These are phyloP conservation scores for Sporothrix inflata DNA, from an alignment of 2,329 filamentous ascomycete species.

Conservation along the genomic window DNA sequence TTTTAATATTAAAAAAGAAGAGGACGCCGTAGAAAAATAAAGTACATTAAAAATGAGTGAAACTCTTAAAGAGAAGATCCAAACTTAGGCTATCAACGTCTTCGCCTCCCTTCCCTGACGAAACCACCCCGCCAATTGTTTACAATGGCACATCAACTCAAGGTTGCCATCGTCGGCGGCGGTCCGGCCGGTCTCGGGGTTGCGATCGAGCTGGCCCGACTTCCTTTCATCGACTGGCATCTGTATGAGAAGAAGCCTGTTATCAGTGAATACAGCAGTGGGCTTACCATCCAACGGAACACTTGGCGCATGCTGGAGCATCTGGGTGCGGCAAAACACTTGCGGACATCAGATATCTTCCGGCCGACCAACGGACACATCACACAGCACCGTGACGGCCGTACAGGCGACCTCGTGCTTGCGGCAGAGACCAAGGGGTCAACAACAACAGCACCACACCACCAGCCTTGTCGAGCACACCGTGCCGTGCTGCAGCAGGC, in stretches of 20 bases:
- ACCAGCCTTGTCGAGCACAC: constrained; percentile 37
- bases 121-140: neutral
- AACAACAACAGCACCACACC: constrained; percentile 33
- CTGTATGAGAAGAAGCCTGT: constrained; percentile 44
- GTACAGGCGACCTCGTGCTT: constrained; percentile 38
- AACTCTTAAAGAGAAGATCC: too few relatives aligned
- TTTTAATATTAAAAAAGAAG: too few relatives aligned
- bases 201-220: constrained; percentile 39
- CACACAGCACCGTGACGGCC: constrained; percentile 38
- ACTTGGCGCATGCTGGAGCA: constrained; percentile 43
- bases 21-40: too few relatives aligned
- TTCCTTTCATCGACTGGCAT: constrained; percentile 40
- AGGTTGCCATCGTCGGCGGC: constrained; percentile 28
- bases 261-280: constrained; percentile 44
- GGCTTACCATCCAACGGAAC: constrained; percentile 42
- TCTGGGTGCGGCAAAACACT: constrained; percentile 40
- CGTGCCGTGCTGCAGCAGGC: constrained; percentile 52
- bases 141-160: constrained; percentile 10
- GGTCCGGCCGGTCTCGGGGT: constrained; percentile 35
- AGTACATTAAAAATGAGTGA: too few relatives aligned
- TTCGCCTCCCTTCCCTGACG: too few relatives aligned
- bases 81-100: too few relatives aligned
- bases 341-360: constrained; percentile 38
- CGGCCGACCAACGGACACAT: constrained; percentile 36
- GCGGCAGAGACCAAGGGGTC: constrained; percentile 31